Conservation (phyloP, 306 rosid genomes). For the Carpinus fangiana region DNA sequence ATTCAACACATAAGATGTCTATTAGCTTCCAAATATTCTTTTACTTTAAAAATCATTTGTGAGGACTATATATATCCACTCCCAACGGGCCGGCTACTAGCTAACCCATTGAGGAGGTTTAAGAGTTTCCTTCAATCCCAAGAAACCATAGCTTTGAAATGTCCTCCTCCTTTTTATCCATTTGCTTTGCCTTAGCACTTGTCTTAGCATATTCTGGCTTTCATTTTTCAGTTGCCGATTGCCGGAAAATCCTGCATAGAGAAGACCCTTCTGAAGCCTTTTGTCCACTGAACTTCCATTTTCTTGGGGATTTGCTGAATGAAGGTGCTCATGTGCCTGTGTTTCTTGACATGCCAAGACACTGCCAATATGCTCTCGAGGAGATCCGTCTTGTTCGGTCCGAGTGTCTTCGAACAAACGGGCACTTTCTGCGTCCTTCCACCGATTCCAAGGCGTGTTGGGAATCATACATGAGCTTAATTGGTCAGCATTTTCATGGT, state of each 20-base stretch:
- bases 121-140: neutral
- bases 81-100: neutral
- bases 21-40: neutral
- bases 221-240: neutral
- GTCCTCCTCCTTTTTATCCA: neutral
- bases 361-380: constrained; percentile 18
- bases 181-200: constrained; percentile 13
- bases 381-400: constrained; percentile 28
- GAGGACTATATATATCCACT: neutral
- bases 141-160: neutral
- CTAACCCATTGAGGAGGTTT: neutral
- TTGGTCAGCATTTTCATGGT: constrained; percentile 3
- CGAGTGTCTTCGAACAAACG: constrained; percentile 17
- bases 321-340: neutral
- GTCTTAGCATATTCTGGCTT: neutral
- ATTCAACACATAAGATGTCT: neutral
- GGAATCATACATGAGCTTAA: constrained; percentile 10
- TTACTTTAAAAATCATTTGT: neutral
- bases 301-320: constrained; percentile 7
- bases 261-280: neutral
- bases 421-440: constrained; percentile 13
- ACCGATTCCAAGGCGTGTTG: constrained; percentile 20
- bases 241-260: neutral
- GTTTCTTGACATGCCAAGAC: neutral
- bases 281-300: constrained; percentile 17